Percentiles rank a stretch among this genome's conserved stretches.
Evolutionary conservation across 108 stramenopile genomes (phyloP).

Genomic region (Cyclotella atomus): DNA sequence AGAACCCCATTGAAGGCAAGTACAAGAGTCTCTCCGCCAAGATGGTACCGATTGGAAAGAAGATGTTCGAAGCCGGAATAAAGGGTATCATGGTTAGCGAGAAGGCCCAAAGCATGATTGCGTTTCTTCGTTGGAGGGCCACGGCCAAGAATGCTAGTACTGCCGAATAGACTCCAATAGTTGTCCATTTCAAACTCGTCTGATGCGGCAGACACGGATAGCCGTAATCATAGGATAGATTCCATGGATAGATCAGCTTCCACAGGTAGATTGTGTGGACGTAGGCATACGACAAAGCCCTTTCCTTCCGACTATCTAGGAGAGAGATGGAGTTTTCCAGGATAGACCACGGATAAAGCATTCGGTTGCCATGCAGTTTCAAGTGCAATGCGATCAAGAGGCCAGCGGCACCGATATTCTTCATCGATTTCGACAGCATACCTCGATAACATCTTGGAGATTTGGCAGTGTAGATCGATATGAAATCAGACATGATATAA

Average conservation of each 20-base stretch:
- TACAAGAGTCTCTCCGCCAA: conserved; percentile 8
- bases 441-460: background rate
- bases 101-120: conserved; percentile 9
- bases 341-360: background rate
- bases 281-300: background rate
- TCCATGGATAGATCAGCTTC: conserved; percentile 3
- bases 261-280: background rate
- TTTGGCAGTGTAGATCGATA: background rate
- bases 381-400: background rate
- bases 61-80: conserved; percentile 4
- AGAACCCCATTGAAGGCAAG: conserved; percentile 2
- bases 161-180: background rate
- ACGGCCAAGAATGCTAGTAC: background rate
- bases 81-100: conserved; percentile 1
- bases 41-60: conserved; percentile 2
- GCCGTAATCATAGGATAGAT: conserved; percentile 4
- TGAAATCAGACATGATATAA: background rate
- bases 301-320: background rate
- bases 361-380: background rate
- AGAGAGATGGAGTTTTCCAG: conserved; percentile 6
- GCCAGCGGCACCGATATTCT: background rate
- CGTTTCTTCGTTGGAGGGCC: background rate
- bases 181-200: background rate
- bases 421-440: background rate
- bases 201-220: conserved; percentile 9